Evolutionary conservation across 805 yeast genomes (phyloP), one percentile per base, ranked within the genome.

Genomic region (Saturnispora hagleri): DNA sequence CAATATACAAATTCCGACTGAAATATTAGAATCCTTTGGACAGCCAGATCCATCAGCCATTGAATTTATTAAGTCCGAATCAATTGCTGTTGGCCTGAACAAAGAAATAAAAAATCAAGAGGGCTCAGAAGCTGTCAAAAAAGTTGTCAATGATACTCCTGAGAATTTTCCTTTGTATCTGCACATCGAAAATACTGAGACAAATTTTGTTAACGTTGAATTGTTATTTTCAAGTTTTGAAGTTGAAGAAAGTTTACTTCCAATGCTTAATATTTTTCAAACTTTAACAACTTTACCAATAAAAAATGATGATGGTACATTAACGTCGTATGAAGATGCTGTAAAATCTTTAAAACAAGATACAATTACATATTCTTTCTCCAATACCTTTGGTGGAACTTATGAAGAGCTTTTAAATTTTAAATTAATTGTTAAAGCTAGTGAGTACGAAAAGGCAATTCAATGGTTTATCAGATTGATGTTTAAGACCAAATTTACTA

Each of bases 31-130:
- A 3, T 62, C 73, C 26, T 89, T 89, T 66, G 77, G 78, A 3
- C 75, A 77, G 24, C 90, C 95, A 4, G 87, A 89, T 61, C 89
- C 93, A 0, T 71, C 84, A 0, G 77, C 76, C 45, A 88, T 93
- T 47, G 68, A 75, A 6, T 89, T 93, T 60, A 86, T 89, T 55
- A 59, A 77, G 27, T 83, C 96, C 0, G 68, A 72, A 10, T 77
- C 93, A 0, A 81, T 86, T 43, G 76, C 77, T 7, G 80, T 80
- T 8, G 84, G 88, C 2, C 57, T 67, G 15, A 73, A 80, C 51
- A 63, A 57, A 18, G 69, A 71, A 26, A 58, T 68, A 10, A 17
- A 12, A 10, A 65, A 63, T 42, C 68, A 67, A 28, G 18, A 54
- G 5, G 9, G 53, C 1, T 57, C 70, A 31, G 57, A 58, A 36